phyloP scores from a whole-genome alignment of 306 rosid species.

The Hippophae tibetana region DNA sequence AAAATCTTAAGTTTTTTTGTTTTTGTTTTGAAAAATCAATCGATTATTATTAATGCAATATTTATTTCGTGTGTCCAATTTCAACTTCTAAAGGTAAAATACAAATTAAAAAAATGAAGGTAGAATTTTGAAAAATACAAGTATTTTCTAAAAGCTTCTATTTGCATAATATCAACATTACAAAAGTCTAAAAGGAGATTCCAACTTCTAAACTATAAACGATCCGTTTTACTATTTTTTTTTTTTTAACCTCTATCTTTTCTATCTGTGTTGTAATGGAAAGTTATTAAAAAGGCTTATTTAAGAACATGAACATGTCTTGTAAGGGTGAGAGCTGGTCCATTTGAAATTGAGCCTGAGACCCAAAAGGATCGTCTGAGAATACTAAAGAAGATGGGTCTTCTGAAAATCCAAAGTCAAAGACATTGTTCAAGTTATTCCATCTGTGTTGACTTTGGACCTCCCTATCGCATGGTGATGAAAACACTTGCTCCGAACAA shows the following conservation, averaged over 20 bases:
- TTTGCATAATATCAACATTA: too few relatives aligned
- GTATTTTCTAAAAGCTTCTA: too few relatives aligned
- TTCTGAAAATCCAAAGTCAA: constrained; percentile 35
- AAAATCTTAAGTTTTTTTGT: too few relatives aligned
- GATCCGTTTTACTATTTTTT: not conserved
- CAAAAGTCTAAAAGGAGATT: too few relatives aligned
- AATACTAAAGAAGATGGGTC: constrained; percentile 37
- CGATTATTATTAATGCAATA: too few relatives aligned
- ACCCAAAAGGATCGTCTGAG: constrained; percentile 50
- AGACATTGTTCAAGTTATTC: constrained; percentile 27
- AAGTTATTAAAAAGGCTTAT: constrained; percentile 30
- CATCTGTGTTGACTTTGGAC: constrained; percentile 64
- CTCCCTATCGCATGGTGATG: constrained; percentile 65
- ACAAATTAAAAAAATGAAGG: too few relatives aligned
- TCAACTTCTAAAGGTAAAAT: too few relatives aligned
- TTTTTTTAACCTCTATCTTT: not conserved
- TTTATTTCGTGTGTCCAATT: too few relatives aligned
- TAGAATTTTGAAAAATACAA: too few relatives aligned
- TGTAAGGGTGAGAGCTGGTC: constrained; percentile 47
- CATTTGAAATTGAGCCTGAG: constrained; percentile 36
- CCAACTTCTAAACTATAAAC: not conserved
- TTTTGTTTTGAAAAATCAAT: too few relatives aligned
- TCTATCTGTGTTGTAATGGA: not conserved
- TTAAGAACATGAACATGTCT: constrained; percentile 45
- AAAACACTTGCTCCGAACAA: constrained; percentile 67